phyloP scores from a whole-genome alignment of 1,139 yeast species.

The Geotrichum siamense region DNA sequence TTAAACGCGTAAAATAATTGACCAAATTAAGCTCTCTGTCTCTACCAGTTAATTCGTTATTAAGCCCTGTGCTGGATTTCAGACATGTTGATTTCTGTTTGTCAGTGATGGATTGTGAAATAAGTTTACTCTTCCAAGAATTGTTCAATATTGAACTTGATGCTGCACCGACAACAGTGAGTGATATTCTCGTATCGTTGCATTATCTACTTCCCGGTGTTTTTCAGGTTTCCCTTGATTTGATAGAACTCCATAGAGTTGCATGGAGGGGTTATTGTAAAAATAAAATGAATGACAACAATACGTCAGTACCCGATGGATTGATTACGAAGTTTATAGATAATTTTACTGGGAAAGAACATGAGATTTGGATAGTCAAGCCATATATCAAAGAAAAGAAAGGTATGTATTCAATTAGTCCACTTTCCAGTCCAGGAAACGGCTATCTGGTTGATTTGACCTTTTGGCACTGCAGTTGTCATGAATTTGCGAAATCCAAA shows the following conservation, averaged over 20 bases:
- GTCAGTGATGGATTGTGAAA: constrained; percentile 15
- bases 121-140: constrained; percentile 8
- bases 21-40: too few species aligned
- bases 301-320: constrained; percentile 6
- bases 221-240: constrained; percentile 23
- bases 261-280: not conserved
- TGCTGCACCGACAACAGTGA: constrained; percentile 14
- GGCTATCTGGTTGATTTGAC: constrained; percentile 14
- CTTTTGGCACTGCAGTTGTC: constrained; percentile 15
- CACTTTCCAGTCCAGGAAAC: constrained; percentile 9
- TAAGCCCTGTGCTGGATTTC: too few species aligned
- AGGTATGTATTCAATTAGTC: constrained; percentile 7
- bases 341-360: not conserved
- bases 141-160: not conserved
- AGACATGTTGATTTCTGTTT: too few species aligned
- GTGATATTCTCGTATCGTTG: constrained; percentile 21
- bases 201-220: constrained; percentile 24
- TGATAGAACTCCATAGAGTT: constrained; percentile 21
- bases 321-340: constrained; percentile 8
- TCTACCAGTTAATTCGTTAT: too few species aligned
- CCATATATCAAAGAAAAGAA: constrained; percentile 10
- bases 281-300: not conserved
- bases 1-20: too few species aligned
- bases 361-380: constrained; percentile 11
- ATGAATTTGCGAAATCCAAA: constrained; percentile 15